phyloP scores from a whole-genome alignment of 768 basidiomycete species.

The Dictyophora rubrovolvata region DNA sequence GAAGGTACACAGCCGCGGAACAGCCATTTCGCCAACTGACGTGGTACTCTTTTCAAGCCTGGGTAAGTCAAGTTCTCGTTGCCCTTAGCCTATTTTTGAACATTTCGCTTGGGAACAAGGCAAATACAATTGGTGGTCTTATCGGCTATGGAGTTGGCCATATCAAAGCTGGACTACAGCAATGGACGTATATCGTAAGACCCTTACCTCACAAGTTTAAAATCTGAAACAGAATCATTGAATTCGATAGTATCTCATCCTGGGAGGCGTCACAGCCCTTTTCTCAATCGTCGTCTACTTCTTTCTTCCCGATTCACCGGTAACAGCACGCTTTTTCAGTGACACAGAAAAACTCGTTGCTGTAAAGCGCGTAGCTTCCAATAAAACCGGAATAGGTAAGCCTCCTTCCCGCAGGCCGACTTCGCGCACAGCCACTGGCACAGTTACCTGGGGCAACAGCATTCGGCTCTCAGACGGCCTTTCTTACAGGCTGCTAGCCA shows the following conservation, averaged over 20 bases:
- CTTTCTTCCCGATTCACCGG: conserved; percentile 28
- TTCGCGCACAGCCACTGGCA: no score
- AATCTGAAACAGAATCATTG: not conserved
- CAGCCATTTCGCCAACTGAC: conserved; percentile 20
- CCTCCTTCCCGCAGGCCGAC: not conserved
- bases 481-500: no score
- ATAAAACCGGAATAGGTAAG: conserved; percentile 15
- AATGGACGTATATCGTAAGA: conserved; percentile 22
- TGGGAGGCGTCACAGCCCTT: conserved; percentile 23
- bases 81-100: conserved; percentile 1
- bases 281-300: conserved; percentile 23
- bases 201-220: not conserved
- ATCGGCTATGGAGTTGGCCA: conserved; percentile 20
- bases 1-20: conserved; percentile 16
- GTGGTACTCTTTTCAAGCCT: conserved; percentile 18
- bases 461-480: no score
- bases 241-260: conserved; percentile 10
- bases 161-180: conserved; percentile 17
- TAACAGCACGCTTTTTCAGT: conserved; percentile 21
- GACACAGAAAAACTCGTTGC: conserved; percentile 24
- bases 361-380: conserved; percentile 27
- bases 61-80: not conserved
- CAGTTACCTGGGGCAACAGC: no score
- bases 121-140: conserved; percentile 20
- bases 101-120: conserved; percentile 15